phyloP scores from a whole-genome alignment of 805 yeast genomes.

The Saturnispora halmiae region DNA sequence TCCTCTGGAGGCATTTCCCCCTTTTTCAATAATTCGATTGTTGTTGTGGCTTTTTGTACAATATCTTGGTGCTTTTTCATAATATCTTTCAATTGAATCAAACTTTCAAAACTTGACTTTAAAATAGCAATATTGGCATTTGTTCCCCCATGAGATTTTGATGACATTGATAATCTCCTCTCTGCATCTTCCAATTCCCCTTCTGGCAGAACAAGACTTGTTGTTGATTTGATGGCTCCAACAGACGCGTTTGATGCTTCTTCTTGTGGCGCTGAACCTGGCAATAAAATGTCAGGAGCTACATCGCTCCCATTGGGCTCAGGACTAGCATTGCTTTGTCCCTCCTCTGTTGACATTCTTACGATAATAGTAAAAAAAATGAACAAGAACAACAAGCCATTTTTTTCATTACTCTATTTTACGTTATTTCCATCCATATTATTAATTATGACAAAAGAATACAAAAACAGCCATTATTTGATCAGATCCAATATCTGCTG shows the following conservation, averaged over 20 bases:
- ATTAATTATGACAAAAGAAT: not conserved
- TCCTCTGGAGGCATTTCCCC: conserved; percentile 36
- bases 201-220: not conserved
- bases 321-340: no score
- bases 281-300: not conserved
- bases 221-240: not conserved
- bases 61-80: conserved; percentile 37
- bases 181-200: not conserved
- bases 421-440: not conserved
- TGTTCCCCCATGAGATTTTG: conserved; percentile 17
- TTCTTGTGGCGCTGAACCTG: not conserved
- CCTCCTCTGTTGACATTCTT: no score
- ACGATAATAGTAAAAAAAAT: no score
- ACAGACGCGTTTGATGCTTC: not conserved
- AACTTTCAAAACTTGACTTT: conserved; percentile 26
- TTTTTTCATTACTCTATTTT: not conserved
- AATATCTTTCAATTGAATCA: conserved; percentile 26
- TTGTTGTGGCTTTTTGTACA: conserved; percentile 31
- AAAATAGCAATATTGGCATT: conserved; percentile 25
- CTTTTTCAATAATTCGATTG: conserved; percentile 34
- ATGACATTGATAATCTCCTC: conserved; percentile 8
- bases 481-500: conserved; percentile 31
- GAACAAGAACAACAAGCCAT: no score
- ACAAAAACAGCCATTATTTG: conserved; percentile 14
- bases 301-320: no score